Evolutionary conservation across 2,329 filamentous ascomycete species (phyloP).

Genomic region (Calonectria hongkongensis): DNA sequence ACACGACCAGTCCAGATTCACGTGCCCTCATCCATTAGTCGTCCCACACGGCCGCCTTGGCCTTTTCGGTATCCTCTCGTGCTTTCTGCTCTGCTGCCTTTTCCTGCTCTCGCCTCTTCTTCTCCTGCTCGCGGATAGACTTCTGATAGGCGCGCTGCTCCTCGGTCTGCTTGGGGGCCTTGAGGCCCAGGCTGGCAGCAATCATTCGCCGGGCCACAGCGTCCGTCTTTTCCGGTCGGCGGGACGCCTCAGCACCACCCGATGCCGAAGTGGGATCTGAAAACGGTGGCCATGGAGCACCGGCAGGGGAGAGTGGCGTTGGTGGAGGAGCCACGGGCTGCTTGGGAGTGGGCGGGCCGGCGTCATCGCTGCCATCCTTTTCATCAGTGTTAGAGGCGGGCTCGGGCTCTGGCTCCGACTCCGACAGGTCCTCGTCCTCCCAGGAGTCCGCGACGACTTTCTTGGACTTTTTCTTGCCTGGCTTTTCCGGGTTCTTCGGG

Average conservation of each 20-base stretch:
- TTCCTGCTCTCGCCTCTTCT: constrained; percentile 83
- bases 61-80: constrained; percentile 80
- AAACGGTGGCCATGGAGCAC: constrained; percentile 50
- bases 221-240: constrained; percentile 91
- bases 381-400: constrained; percentile 56
- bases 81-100: constrained; percentile 77
- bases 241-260: constrained; percentile 41
- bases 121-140: constrained; percentile 88
- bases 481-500: constrained; percentile 44
- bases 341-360: constrained; percentile 66
- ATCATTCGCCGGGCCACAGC: constrained; percentile 94
- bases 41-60: constrained; percentile 92
- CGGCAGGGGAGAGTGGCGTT: constrained; percentile 76
- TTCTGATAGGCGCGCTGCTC: constrained; percentile 92
- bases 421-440: constrained; percentile 76
- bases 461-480: constrained; percentile 56
- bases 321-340: constrained; percentile 75
- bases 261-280: constrained; percentile 38
- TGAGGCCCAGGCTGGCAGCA: constrained; percentile 88
- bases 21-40: constrained; percentile 66
- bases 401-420: constrained; percentile 62
- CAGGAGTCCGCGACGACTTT: constrained; percentile 65
- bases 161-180: constrained; percentile 87
- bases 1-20: not conserved
- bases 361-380: constrained; percentile 44